Base-by-base conservation (phyloP, 768 basidiomycete genomes). In the Dentipellis sp. region DNA sequence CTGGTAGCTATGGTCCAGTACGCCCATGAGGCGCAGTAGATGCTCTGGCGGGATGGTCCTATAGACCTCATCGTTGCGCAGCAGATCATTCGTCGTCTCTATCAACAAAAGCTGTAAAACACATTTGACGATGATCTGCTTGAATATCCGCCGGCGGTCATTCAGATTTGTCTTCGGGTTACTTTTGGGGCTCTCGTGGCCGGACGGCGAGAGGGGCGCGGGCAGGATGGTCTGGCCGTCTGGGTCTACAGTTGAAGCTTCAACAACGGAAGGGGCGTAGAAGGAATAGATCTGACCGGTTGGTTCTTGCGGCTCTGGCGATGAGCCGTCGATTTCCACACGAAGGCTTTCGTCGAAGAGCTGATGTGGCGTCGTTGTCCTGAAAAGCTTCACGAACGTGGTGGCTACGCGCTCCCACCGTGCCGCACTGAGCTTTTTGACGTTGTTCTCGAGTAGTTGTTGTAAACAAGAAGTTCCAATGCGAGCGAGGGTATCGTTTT, bases 81-180 rank as follows among this genome's bases (percentile, higher is more conserved):
- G 78, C 21, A 99, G 76, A 62, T 98, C 97, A 65, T 93, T 94
- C 2, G 94, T 95, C 7, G 91, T 98, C 73, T 99, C 97, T 60
- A 99, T 98, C 38, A 99, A 79, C 54, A 98, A 77, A 19, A 99
- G 73, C 64, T 99, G 97, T 34, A 99, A 80, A 19, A 99, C 97
- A 69, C 97, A 99, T 87, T 98, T 98, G 62, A 97, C 94, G 59
- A 99, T 98, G 71, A 99, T 98, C 69, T 98, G 97, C 67, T 93
- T 90, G 83, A 99, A 99, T 55, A 91, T 82, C 45, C 85, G 81
- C 47, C 91, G 83, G 54, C 94, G 85, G 61, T 88, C 88, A 52
- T 72, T 75, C 46, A 83, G 70, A 6, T 84, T 80, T n/a, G 80
- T 72, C 58, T 78, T 77, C 10, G 72, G 65, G 60, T 78, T 79